Conservation (phyloP, 768 basidiomycete genomes). For the Terana coerulea region DNA sequence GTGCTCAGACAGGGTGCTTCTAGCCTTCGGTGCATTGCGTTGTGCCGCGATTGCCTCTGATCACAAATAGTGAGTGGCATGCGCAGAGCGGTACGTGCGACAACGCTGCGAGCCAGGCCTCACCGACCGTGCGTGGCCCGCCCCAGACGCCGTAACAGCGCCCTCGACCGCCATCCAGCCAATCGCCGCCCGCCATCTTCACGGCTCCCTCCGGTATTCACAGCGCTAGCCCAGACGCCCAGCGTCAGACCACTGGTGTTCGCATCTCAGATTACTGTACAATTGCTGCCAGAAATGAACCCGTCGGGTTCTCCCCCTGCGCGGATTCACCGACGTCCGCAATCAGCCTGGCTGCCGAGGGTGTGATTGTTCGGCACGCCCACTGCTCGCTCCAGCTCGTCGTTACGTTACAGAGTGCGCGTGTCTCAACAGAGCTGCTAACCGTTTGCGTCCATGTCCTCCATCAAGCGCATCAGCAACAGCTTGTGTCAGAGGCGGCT, state of each 20-base stretch:
- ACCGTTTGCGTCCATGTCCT: no score
- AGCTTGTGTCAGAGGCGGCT: no score
- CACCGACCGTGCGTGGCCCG: no score
- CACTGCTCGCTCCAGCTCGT: neutral
- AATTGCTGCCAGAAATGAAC: neutral
- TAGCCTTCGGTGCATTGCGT: no score
- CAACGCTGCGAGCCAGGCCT: no score
- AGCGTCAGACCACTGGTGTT: neutral
- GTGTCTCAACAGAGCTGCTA: neutral
- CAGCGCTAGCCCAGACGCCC: neutral
- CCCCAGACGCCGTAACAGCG: neutral
- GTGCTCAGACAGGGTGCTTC: no score
- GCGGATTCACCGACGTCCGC: conserved; percentile 6
- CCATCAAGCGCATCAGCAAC: no score
- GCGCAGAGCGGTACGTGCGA: no score
- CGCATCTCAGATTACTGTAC: neutral
- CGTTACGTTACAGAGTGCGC: conserved; percentile 8
- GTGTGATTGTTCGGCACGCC: conserved; percentile 2
- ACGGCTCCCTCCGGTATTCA: neutral
- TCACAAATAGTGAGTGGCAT: no score
- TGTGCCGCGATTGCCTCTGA: no score
- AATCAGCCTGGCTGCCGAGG: neutral
- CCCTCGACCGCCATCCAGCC: neutral
- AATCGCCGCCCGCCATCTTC: neutral
- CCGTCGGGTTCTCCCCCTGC: no score